A percentile compares a stretch with the other conserved stretches of the same genome.
These are phyloP conservation scores for Vanrija sp. DNA, from an alignment of 1,284 basidiomycete species.

Conservation along the genomic window DNA sequence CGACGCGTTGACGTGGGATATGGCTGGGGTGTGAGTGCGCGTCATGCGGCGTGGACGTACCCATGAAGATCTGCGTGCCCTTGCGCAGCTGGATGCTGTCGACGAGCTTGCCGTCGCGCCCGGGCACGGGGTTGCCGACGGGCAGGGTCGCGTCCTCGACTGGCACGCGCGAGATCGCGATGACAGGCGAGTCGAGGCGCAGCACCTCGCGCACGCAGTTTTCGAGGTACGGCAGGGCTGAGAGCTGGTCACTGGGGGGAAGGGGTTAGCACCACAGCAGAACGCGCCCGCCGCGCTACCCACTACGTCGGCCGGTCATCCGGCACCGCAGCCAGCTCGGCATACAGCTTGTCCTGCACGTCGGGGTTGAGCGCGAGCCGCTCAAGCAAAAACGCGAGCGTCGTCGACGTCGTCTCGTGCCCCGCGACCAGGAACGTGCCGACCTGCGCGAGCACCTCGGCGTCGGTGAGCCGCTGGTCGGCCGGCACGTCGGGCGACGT, in stretches of 20 bases:
- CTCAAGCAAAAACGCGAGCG: slow-evolving; percentile 68
- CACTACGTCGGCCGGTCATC: slow-evolving; percentile 34
- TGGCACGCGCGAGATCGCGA: slow-evolving; percentile 60
- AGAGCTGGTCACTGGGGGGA: slow-evolving; percentile 49
- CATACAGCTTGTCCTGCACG: slow-evolving; percentile 59
- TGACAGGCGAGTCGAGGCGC: slow-evolving; percentile 63
- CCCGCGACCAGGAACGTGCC: slow-evolving; percentile 64
- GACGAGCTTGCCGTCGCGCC: slow-evolving; percentile 47
- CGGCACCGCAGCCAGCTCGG: slow-evolving; percentile 51
- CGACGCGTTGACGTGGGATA: slow-evolving; percentile 56
- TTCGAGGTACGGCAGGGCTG: slow-evolving; percentile 57
- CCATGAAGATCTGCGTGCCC: slow-evolving; percentile 43
- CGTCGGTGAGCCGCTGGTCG: slow-evolving; percentile 59
- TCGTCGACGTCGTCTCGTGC: slow-evolving; percentile 71
- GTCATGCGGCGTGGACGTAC: too few species aligned
- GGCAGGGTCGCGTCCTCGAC: slow-evolving; percentile 61
- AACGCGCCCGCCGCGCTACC: background rate
- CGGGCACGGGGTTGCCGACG: slow-evolving; percentile 50
- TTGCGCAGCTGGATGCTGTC: slow-evolving; percentile 34
- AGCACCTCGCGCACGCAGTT: slow-evolving; percentile 65
- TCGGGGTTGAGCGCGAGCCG: slow-evolving; percentile 58
- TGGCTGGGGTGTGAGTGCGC: slow-evolving; percentile 1
- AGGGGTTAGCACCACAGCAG: background rate
- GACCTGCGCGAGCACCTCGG: slow-evolving; percentile 70
- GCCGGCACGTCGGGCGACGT: slow-evolving; percentile 53